Percentiles rank a stretch among this genome's conserved stretches.
phyloP scores from a whole-genome alignment of 352 stramenopile species.

The Phytopythium kandeliae region DNA sequence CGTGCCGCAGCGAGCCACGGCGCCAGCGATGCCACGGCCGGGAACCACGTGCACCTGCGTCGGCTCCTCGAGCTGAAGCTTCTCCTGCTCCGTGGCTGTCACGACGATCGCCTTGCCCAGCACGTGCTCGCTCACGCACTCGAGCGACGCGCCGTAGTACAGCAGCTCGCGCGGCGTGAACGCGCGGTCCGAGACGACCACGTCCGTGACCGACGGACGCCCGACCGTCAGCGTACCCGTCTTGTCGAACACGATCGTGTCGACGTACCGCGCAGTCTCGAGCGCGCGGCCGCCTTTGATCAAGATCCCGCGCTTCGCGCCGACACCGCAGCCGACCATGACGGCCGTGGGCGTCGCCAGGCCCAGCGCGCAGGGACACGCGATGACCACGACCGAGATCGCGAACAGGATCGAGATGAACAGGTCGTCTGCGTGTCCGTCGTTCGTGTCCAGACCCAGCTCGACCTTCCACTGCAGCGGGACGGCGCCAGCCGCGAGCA shows the following conservation, averaged over 20 bases:
- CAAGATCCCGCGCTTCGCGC: constrained; percentile 82
- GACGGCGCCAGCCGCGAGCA: constrained; percentile 42
- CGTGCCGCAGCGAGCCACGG: constrained; percentile 23
- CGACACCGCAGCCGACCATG: constrained; percentile 86
- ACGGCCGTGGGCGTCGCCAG: constrained; percentile 83
- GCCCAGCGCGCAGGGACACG: constrained; percentile 78
- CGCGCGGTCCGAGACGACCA: constrained; percentile 59
- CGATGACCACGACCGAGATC: constrained; percentile 88
- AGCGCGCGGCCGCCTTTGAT: constrained; percentile 84
- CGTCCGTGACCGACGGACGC: constrained; percentile 73
- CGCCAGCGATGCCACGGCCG: constrained; percentile 71
- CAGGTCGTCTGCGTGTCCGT: constrained; percentile 58
- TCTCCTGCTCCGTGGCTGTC: constrained; percentile 69
- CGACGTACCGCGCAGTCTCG: constrained; percentile 79
- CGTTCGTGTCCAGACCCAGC: constrained; percentile 38
- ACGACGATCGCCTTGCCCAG: constrained; percentile 81
- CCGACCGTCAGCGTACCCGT: constrained; percentile 89
- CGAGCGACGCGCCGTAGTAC: constrained; percentile 73
- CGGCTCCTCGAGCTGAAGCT: constrained; percentile 66
- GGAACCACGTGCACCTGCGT: constrained; percentile 68
- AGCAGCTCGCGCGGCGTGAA: constrained; percentile 65
- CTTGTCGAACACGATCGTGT: constrained; percentile 92
- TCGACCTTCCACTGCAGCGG: constrained; percentile 44
- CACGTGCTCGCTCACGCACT: constrained; percentile 84
- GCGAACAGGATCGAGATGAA: constrained; percentile 79